Percentiles rank a stretch among this genome's conserved stretches.
These are phyloP conservation scores for Solanum sitiens DNA, from an alignment of 257 asterid species.

Conservation along the genomic window DNA sequence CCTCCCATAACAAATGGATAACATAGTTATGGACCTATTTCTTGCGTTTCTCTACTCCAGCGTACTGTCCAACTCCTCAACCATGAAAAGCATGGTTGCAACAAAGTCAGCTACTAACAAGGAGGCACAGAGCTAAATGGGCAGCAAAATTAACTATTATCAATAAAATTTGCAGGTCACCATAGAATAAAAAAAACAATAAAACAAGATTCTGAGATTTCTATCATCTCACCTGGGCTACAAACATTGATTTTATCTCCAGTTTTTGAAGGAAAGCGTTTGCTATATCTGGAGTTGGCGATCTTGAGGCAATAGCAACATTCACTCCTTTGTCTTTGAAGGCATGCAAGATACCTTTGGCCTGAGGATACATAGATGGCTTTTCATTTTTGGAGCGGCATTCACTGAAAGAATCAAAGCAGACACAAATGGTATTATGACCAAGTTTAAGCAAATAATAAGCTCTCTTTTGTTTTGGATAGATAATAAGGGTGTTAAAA, in stretches of 20 bases:
- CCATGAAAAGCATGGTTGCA: neutral
- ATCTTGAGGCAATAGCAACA: constrained; percentile 39
- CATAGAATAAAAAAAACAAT: neutral
- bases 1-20: neutral
- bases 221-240: constrained; percentile 49
- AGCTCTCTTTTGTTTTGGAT: neutral
- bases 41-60: neutral
- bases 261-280: constrained; percentile 59
- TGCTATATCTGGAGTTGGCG: constrained; percentile 74
- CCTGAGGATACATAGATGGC: constrained; percentile 28
- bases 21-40: neutral
- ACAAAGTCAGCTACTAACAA: neutral
- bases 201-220: neutral
- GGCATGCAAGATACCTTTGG: constrained; percentile 28
- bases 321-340: constrained; percentile 29
- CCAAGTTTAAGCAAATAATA: neutral
- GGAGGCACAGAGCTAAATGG: neutral
- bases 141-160: neutral
- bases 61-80: neutral
- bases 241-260: constrained; percentile 70
- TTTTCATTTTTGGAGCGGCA: constrained; percentile 35
- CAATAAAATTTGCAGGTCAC: neutral
- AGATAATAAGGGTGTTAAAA: neutral
- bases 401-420: constrained; percentile 36
- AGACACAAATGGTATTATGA: neutral